A percentile compares a stretch with the other conserved stretches of the same genome.
Evolutionary conservation across 2,329 filamentous ascomycete species (phyloP).

Genomic region (Aspergillus flavus): DNA sequence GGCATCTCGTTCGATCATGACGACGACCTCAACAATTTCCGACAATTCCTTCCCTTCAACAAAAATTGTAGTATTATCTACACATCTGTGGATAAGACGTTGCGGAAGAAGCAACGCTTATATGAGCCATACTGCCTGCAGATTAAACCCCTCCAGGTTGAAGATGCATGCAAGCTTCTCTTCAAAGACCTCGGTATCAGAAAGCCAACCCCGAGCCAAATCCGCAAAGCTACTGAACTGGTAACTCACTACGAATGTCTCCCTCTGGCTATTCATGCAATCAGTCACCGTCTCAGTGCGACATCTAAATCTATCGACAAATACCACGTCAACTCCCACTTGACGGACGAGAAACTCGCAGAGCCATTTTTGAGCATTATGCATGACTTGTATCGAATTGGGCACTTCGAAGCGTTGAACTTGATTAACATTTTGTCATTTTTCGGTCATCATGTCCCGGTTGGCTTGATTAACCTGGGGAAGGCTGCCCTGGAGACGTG

Average conservation of each 20-base stretch:
- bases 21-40: slow-evolving; percentile 53
- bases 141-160: slow-evolving; percentile 56
- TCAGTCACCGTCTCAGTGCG: slow-evolving; percentile 63
- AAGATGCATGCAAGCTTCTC: slow-evolving; percentile 63
- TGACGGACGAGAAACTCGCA: slow-evolving; percentile 58
- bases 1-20: slow-evolving; percentile 65
- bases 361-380: slow-evolving; percentile 52
- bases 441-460: slow-evolving; percentile 65
- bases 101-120: slow-evolving; percentile 58
- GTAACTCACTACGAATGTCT: slow-evolving; percentile 66
- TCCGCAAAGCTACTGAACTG: slow-evolving; percentile 60
- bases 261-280: slow-evolving; percentile 69
- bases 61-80: slow-evolving; percentile 67
- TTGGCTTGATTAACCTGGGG: slow-evolving; percentile 66
- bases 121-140: slow-evolving; percentile 62
- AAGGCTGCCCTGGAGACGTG: slow-evolving; percentile 33
- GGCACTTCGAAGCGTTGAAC: slow-evolving; percentile 60
- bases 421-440: slow-evolving; percentile 67
- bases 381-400: slow-evolving; percentile 45
- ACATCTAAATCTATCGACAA: slow-evolving; percentile 63
- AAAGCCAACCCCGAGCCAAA: slow-evolving; percentile 58
- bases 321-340: slow-evolving; percentile 60
- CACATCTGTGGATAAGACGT: slow-evolving; percentile 66
- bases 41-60: slow-evolving; percentile 66
- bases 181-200: slow-evolving; percentile 65